Evolutionary conservation across 2,329 filamentous ascomycete species (phyloP).

Genomic region (Hypomyces rosellus): DNA sequence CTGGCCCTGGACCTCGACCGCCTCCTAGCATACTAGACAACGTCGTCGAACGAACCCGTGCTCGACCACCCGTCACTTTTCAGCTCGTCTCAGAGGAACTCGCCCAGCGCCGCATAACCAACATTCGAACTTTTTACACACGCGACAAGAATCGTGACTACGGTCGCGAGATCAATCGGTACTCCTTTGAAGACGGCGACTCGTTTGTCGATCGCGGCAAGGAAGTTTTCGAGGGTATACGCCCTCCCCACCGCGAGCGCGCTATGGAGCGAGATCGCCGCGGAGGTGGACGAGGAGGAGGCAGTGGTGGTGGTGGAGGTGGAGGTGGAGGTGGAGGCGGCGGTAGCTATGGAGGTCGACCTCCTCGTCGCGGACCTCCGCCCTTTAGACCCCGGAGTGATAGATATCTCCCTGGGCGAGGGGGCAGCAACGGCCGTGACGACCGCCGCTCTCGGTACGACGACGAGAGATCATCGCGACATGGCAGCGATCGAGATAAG

Average conservation of each 20-base stretch:
- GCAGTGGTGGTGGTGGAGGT: constrained; percentile 26
- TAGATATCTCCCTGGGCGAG: constrained; percentile 26
- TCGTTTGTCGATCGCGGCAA: constrained; percentile 65
- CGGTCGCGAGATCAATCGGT: constrained; percentile 55
- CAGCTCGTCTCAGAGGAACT: constrained; percentile 58
- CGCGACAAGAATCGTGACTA: constrained; percentile 34
- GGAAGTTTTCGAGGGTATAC: constrained; percentile 61
- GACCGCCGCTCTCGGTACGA: constrained; percentile 19
- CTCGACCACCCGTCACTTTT: constrained; percentile 38
- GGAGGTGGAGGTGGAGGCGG: constrained; percentile 20
- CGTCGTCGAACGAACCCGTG: constrained; percentile 30
- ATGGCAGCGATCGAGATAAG: constrained; percentile 3
- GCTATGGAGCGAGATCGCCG: constrained; percentile 30
- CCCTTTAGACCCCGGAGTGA: constrained; percentile 24
- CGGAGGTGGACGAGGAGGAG: constrained; percentile 16
- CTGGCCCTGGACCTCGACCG: constrained; percentile 21
- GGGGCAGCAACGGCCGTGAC: constrained; percentile 16
- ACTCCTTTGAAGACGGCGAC: constrained; percentile 64
- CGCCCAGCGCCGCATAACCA: constrained; percentile 57
- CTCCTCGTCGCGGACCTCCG: constrained; percentile 20
- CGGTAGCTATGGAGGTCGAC: constrained; percentile 20
- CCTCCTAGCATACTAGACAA: constrained; percentile 16
- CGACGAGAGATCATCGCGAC: constrained; percentile 12
- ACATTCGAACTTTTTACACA: constrained; percentile 43
- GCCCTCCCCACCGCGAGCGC: constrained; percentile 50